Evolutionary conservation across 176 grass and related monocot species (phyloP), one percentile per base, ranked within the genome.

Genomic region (Carex kokanica): DNA sequence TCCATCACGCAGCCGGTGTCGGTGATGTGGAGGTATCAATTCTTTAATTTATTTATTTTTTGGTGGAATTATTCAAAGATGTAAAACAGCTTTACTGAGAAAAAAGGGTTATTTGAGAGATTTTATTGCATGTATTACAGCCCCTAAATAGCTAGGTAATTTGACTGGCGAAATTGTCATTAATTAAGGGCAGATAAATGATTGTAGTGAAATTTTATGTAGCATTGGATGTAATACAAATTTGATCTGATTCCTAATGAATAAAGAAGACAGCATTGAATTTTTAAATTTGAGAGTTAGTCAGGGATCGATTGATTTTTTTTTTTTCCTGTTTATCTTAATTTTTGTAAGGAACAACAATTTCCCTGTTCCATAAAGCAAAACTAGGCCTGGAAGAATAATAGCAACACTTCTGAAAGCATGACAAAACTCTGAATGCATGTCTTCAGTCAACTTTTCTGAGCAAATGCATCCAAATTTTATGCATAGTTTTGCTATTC

Each of bases 1-100:
- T 99, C 60, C 96, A 99, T 67, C 96, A 95, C 27, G 88, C 91
- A 36, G 96, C 96, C 14, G 93, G 96, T 84, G 24, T 90, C 6
- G 96, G 96, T 41, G 96, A 99, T 74, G 89, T 85, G 41, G 96
- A 98, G 93, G 93, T 95, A 29, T 74, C 51, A 53, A 55, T 54
- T 18, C 2, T 78, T 54, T 77, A 3, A 21, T 32, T 77, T 31
- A 5, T 29, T 14, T 20, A 1, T 74, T 64, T 53, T 75, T 55
- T 31, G 24, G 51, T 49, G 51, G 5, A 29, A 29, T 53, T 47
- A 27, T 75, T 75, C 5, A 51, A 54, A 75, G 21, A 29, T 51
- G 29, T 53, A 53, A 51, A 52, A 11, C 34, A 53, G 45, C 10
- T 23, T 27, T 53, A 54, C 45, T 0, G 16, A 43, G 38, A 74